Evolutionary conservation across 2,329 filamentous ascomycete species (phyloP), one percentile per base, ranked within the genome.

Genomic region (Colletotrichum lini): DNA sequence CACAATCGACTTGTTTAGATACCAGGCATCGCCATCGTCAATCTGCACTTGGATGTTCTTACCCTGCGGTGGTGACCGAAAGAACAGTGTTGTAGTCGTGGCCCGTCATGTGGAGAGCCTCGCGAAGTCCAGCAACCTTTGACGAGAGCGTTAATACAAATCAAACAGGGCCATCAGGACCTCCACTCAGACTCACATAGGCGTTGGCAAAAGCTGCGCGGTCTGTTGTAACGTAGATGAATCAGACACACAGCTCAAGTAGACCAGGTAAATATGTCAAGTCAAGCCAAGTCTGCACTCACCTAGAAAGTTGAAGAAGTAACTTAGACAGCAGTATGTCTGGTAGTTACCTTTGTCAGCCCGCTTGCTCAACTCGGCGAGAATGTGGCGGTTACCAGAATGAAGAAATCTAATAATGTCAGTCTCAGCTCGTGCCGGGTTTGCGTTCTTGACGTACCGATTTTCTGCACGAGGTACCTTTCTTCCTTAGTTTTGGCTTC

Each of bases 61-160:
- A 64, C 70, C 70, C 62, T 12, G 71, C 67, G 2, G 71, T 73
- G 2, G 71, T 71, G 62, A 89, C 77, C 4, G 89, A 89, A 2
- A 93, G 83, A 0, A 91, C 82, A 8, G 81, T 79, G 70, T 92
- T 92, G 81, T 91, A 92, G 74, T 91, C 89, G 73, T 90, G 88
- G 21, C 86, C 85, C 4, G 75, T 78, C 49, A 92, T 78, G 0
- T 82, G 74, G 4, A 92, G 83, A 53, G 90, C 89, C 42, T 83
- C 83, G 62, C 89, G 85, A 7, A 92, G 80, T 0, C 89, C 88
- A 4, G 89, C 89, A 18, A 91, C 63, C 67, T 73, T 15, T 18
- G 35, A 1, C n/a, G 16, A 16, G 16, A 16, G 40, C 0, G 16
- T 53, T 2, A 35, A 16, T 5, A 13, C 5, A n/a, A n/a, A 13